Conservation (phyloP, 2,329 filamentous ascomycete species). For the Samsoniella hepiali region DNA sequence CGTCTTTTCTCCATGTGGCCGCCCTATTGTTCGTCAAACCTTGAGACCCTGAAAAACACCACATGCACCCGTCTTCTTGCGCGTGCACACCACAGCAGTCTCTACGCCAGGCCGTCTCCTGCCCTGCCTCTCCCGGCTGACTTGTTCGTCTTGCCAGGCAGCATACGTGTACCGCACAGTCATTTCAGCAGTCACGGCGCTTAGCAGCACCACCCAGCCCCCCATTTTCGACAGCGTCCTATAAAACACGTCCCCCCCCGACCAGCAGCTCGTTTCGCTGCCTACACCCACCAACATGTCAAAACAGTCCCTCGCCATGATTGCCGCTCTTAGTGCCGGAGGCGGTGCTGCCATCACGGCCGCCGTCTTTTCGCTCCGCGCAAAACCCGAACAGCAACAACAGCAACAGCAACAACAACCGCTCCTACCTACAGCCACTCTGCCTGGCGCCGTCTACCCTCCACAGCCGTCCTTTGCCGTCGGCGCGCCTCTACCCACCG, state of each 20-base stretch:
- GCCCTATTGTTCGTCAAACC: neutral
- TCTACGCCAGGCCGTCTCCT: neutral
- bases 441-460: conserved; percentile 29
- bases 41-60: neutral
- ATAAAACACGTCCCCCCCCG: conserved; percentile 22
- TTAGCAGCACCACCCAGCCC: neutral
- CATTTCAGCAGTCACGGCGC: neutral
- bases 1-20: conserved; percentile 2
- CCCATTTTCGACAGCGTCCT: neutral
- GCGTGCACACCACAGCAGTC: neutral
- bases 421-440: conserved; percentile 26
- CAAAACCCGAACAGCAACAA: conserved; percentile 39
- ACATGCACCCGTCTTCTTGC: neutral
- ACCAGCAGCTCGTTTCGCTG: conserved; percentile 4
- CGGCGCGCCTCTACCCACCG: conserved; percentile 58
- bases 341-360: conserved; percentile 73
- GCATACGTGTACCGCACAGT: neutral
- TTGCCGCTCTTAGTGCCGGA: conserved; percentile 72
- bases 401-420: conserved; percentile 1
- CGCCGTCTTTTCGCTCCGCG: conserved; percentile 60
- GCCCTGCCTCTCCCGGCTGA: neutral
- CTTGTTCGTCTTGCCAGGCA: neutral
- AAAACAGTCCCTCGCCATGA: conserved; percentile 70
- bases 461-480: conserved; percentile 30
- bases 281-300: conserved; percentile 56